Evolutionary conservation across 768 basidiomycete species (phyloP).

Genomic region (Mycena floridula): DNA sequence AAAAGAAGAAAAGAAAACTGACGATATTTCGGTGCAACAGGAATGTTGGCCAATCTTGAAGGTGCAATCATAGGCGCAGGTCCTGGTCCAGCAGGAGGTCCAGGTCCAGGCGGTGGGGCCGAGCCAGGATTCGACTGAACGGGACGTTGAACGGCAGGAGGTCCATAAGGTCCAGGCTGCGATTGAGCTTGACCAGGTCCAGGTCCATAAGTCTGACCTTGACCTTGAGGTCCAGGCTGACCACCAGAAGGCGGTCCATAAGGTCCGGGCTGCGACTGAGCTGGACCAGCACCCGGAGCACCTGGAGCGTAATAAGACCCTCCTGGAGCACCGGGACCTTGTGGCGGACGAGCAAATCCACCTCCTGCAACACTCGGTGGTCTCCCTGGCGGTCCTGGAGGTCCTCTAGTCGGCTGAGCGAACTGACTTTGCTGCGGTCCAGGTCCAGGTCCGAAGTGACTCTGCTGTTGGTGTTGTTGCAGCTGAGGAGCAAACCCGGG

Average conservation of each 20-base stretch:
- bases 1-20: slow-evolving; percentile 13
- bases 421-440: slow-evolving; percentile 15
- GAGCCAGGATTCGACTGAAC: too few relatives aligned
- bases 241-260: slow-evolving; percentile 26
- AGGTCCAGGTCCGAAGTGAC: too few relatives aligned
- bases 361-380: slow-evolving; percentile 18
- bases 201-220: background rate
- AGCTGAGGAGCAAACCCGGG: slow-evolving; percentile 18
- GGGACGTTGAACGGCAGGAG: slow-evolving; percentile 37
- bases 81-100: slow-evolving; percentile 15
- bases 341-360: slow-evolving; percentile 10
- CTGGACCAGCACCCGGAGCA: slow-evolving; percentile 2
- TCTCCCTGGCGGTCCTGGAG: slow-evolving; percentile 21
- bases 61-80: slow-evolving; percentile 19
- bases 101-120: slow-evolving; percentile 17
- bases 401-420: slow-evolving; percentile 6
- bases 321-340: slow-evolving; percentile 5
- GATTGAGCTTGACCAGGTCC: slow-evolving; percentile 5
- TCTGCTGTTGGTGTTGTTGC: slow-evolving; percentile 22
- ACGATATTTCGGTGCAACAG: slow-evolving; percentile 41
- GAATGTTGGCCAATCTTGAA: slow-evolving; percentile 19
- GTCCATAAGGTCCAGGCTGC: slow-evolving; percentile 25
- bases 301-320: slow-evolving; percentile 12
- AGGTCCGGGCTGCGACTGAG: too few relatives aligned
- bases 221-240: too few relatives aligned